Evolutionary conservation across 257 asterid species (phyloP).

Genomic region (Solanum medicagineum): DNA sequence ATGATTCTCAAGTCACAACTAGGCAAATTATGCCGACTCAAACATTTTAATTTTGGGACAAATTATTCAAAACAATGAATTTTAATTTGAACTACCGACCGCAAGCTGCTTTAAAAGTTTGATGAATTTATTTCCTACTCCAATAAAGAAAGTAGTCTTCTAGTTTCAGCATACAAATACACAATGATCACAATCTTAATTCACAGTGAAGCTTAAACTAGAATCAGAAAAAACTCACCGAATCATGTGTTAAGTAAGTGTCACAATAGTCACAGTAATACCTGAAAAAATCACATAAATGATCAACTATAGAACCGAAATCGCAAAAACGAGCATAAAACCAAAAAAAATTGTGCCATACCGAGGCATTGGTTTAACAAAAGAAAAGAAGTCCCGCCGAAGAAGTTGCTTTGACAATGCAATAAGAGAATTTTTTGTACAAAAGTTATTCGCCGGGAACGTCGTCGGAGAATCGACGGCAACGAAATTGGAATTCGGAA

Average conservation of each 20-base stretch:
- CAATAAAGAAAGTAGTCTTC: background rate
- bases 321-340: background rate
- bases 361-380: background rate
- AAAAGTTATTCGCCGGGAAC: background rate
- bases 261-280: conserved; percentile 92
- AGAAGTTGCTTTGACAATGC: background rate
- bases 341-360: background rate
- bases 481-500: background rate
- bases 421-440: background rate
- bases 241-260: conserved; percentile 89
- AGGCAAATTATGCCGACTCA: background rate
- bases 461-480: background rate
- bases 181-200: background rate
- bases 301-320: background rate
- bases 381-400: background rate
- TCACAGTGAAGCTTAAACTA: background rate
- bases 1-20: background rate
- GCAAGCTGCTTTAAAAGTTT: background rate
- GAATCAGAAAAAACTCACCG: conserved; percentile 29
- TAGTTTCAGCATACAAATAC: background rate
- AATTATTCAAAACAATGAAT: background rate
- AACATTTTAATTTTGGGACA: background rate
- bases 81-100: background rate
- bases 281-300: conserved; percentile 24
- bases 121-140: background rate